Base-by-base conservation (phyloP, 2,329 filamentous ascomycete genomes). In the Pseudogymnoascus sp. region DNA sequence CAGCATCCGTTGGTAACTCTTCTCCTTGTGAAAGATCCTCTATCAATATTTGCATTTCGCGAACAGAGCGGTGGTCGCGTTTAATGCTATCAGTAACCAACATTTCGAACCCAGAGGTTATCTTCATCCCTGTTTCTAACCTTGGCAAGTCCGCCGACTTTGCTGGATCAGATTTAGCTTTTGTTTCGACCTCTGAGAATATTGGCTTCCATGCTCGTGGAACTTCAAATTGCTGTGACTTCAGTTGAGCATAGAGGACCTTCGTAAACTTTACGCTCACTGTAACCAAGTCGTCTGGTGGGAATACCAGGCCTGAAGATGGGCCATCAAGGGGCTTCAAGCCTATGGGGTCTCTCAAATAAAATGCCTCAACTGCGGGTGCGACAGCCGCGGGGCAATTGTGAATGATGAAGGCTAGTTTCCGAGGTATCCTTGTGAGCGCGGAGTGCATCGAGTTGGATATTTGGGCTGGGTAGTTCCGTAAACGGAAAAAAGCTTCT, bases 31-130 rank as follows among this genome's bases (percentile, higher is more conserved):
- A 25, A 1, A 96, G 70, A 71, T 96, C 92, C 62, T 90, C 86
- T 0, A 97, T 79, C 0, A 96, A 73, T 11, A 96, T 79, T 25
- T 85, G 84, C 37, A 96, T 85, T 75, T 96, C 92, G 37, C 91
- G 82, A 4, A 90, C 88, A 0, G 83, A 76, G 7, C 87, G 82
- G 68, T 83, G 90, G 68, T 91, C 86, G 68, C 83, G 85, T 65
- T 88, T 87, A 41, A 88, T 82, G 0, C 86, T 82, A 68, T 90
- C 85, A 8, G 79, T 79, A 0, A 92, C 77, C 60, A 98, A 81
- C 83, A 98, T 95, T 76, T 99, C 93, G 71, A 96, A 92, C 0
- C 93, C 95, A 69, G 89, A 92, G 0, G 91, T 84, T 8, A 98
- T 77, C 73, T 98, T 98, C 88, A 97, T 93, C 10, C 93, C 93